phyloP scores from a whole-genome alignment of 306 rosid species.

The Pyrus bretschneideri region DNA sequence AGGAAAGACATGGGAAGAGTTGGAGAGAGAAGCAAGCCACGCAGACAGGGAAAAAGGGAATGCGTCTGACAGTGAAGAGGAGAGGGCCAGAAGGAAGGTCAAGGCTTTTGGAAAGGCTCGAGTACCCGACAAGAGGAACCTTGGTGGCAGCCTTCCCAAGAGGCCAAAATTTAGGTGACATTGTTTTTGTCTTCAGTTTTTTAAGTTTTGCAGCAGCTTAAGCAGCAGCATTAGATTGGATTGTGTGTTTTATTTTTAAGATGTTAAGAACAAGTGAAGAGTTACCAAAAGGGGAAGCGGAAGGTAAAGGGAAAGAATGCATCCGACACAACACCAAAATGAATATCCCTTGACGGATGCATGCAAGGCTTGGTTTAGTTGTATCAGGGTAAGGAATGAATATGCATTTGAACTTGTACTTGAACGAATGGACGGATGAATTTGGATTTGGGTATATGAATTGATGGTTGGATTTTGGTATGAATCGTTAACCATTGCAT shows the following conservation, averaged over 20 bases:
- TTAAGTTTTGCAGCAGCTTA: not conserved
- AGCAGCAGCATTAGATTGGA: not conserved
- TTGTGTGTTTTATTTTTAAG: not conserved
- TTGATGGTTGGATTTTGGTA: too few species aligned
- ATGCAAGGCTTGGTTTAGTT: too few species aligned
- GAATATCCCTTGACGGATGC: too few species aligned
- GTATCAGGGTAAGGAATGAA: too few species aligned
- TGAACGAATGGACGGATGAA: too few species aligned
- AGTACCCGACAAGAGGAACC: conserved; percentile 20
- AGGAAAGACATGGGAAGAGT: conserved; percentile 35
- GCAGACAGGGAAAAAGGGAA: conserved; percentile 33
- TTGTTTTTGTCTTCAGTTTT: not conserved
- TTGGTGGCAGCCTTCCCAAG: conserved; percentile 22
- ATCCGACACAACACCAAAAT: too few species aligned
- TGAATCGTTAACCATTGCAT: too few species aligned
- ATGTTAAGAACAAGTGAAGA: not conserved
- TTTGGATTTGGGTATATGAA: too few species aligned
- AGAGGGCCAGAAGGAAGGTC: conserved; percentile 25
- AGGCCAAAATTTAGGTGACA: conserved; percentile 28
- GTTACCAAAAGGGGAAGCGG: not conserved
- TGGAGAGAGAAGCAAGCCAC: conserved; percentile 36
- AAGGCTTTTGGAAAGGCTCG: conserved; percentile 30
- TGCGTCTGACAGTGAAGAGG: conserved; percentile 32
- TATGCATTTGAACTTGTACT: too few species aligned
- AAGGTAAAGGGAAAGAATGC: too few species aligned